Base-by-base conservation (phyloP, 2,329 filamentous ascomycete species). In the Fusarium sp. region DNA sequence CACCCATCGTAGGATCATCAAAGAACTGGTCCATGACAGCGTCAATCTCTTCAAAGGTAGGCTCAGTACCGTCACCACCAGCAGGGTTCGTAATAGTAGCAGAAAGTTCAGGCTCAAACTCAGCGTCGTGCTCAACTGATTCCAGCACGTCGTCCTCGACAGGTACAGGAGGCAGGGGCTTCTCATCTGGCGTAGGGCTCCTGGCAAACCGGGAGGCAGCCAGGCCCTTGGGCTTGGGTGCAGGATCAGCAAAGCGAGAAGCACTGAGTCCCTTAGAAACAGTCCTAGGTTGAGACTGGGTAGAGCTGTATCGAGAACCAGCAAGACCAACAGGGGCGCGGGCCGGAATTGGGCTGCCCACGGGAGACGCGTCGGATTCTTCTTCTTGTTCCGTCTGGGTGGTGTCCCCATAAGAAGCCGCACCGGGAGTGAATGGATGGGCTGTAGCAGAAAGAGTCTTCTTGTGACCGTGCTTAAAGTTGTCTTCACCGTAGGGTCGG, bases 1-100 rank as follows among this genome's bases (percentile, higher is more conserved):
- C 90, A 14, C 94, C 94, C 81, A 93, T 90, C 61, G 92, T 91
- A 2, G 93, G 93, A 74, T 95, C 91, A 57, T 88, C 90, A 68
- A 92, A 89, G 77, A 98, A 89, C 69, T 97, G 93, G 74, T 92
- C 91, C 95, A 98, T 98, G 62, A 98, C 91, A 52, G 93, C 94
- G 84, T 98, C 95, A 78, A 98, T 95, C 80, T 98, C 95, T 75
- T 96, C 92, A 77, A 94, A 94, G 0, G 92, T 90, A 8, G 85
- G 87, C 71, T 86, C 86, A 22, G 78, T 78, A 5, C 76, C 59
- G 18, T 68, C 62, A 31, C 73, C 70, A 16, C 79, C 74, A 47
- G 77, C 66, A n/a, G 71, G 60, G 47, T 65, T 72, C 52, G 45
- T 75, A 56, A 59, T 71, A 47, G 52, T 69, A 20, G 66, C 70